Percentiles rank a stretch among this genome's conserved stretches.
These are phyloP conservation scores for Curvularia spicifera DNA, from an alignment of 2,329 filamentous ascomycete species.

Conservation along the genomic window DNA sequence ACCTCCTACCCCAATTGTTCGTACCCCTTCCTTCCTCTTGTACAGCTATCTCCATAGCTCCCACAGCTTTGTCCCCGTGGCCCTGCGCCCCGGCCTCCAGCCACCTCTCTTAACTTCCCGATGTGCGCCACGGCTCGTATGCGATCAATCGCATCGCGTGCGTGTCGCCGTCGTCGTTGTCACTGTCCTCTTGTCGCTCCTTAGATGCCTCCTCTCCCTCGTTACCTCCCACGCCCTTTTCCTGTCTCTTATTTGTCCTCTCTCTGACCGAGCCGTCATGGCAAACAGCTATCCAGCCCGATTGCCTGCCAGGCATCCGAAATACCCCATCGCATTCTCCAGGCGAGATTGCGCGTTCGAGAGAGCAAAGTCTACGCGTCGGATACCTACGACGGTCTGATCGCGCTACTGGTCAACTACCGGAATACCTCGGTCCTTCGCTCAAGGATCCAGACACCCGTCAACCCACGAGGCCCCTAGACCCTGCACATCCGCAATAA, in stretches of 20 bases:
- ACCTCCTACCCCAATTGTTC: conserved; percentile 36
- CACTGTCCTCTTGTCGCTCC: conserved; percentile 36
- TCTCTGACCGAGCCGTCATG: conserved; percentile 52
- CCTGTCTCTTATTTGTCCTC: conserved; percentile 43
- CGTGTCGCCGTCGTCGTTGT: conserved; percentile 6
- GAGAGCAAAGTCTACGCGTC: conserved; percentile 22
- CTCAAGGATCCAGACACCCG: conserved; percentile 3
- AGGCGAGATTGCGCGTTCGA: conserved; percentile 29
- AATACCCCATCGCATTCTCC: conserved; percentile 32
- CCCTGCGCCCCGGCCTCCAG: conserved; percentile 38
- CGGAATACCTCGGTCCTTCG: conserved; percentile 21
- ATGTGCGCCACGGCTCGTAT: conserved; percentile 39
- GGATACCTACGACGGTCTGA: conserved; percentile 29
- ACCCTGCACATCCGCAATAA: conserved; percentile 17
- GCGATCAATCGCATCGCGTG: conserved; percentile 43
- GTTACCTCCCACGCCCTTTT: conserved; percentile 37
- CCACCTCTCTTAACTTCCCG: conserved; percentile 43
- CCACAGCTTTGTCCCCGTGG: conserved; percentile 42
- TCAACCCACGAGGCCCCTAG: neutral
- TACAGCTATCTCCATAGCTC: conserved; percentile 43
- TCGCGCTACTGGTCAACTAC: conserved; percentile 17
- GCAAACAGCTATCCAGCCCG: conserved; percentile 50
- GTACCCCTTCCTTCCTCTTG: conserved; percentile 34
- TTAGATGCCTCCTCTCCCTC: conserved; percentile 25
- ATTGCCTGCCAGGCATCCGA: conserved; percentile 40